phyloP scores from a whole-genome alignment of 2,329 filamentous ascomycete genomes.

The Fusarium sp. region DNA sequence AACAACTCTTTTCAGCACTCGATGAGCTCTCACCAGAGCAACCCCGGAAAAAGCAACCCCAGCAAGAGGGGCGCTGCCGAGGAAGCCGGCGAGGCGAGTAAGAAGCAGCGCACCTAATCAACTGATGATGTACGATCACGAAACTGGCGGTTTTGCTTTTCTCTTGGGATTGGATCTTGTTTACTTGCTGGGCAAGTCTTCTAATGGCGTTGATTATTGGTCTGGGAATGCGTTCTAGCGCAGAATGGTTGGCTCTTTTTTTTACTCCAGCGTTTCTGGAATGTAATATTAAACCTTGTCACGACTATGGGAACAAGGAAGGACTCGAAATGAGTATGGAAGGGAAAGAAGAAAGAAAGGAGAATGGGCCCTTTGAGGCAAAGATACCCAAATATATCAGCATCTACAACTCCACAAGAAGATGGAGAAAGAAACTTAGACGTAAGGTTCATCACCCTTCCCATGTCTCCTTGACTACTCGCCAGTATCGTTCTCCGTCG shows the following conservation, averaged over 20 bases:
- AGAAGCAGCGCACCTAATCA: slow-evolving; percentile 48
- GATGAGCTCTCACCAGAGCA: slow-evolving; percentile 7
- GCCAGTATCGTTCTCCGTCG: slow-evolving; percentile 64
- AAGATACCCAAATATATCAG: slow-evolving; percentile 1
- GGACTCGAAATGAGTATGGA: not conserved
- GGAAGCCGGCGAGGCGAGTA: slow-evolving; percentile 37
- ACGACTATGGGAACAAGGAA: not conserved
- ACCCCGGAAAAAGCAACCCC: slow-evolving; percentile 30
- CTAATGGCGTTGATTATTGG: slow-evolving; percentile 24
- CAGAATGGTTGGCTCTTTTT: not conserved
- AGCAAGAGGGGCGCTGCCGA: slow-evolving; percentile 36
- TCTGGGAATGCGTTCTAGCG: not conserved
- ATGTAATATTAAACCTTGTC: slow-evolving; percentile 4
- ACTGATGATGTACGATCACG: not conserved
- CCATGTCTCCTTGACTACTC: slow-evolving; percentile 60
- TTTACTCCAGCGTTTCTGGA: not conserved
- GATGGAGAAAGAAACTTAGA: not conserved
- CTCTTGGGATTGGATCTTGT: not conserved
- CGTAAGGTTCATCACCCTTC: slow-evolving; percentile 35
- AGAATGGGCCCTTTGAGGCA: not conserved
- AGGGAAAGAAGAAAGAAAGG: not conserved
- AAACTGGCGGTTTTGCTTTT: not conserved
- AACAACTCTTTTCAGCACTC: slow-evolving; percentile 1
- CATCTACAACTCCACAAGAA: not conserved
- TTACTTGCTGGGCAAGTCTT: slow-evolving; percentile 7